phyloP scores from a whole-genome alignment of 2,329 filamentous ascomycete genomes.

The Cercospora brassicicola region DNA sequence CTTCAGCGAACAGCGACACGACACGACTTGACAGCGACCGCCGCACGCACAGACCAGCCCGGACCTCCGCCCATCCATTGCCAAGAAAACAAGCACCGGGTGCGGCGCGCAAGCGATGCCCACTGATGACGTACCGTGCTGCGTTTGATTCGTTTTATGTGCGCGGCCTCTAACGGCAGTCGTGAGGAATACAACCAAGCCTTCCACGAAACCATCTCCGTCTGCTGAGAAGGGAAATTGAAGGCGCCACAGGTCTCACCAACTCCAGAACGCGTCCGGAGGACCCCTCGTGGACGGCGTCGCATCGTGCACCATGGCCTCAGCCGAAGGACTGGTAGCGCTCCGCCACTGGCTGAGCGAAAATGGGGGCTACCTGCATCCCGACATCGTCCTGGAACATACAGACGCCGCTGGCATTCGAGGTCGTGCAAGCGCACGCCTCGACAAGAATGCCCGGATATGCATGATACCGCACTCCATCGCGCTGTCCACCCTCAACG shows the following conservation, averaged over 20 bases:
- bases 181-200: conserved; percentile 3
- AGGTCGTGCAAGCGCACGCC: conserved; percentile 25
- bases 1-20: no score
- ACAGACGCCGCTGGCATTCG: conserved; percentile 34
- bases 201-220: background rate
- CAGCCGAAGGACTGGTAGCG: conserved; percentile 19
- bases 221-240: background rate
- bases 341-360: conserved; percentile 37
- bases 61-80: background rate
- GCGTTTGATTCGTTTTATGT: background rate
- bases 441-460: conserved; percentile 28
- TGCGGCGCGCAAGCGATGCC: background rate
- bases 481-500: conserved; percentile 41
- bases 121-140: background rate
- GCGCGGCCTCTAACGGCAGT: background rate
- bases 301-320: conserved; percentile 8
- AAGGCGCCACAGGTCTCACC: background rate
- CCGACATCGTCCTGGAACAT: conserved; percentile 29
- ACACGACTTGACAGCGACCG: background rate
- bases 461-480: conserved; percentile 37
- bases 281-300: background rate
- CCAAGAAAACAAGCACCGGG: background rate
- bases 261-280: background rate
- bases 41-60: background rate
- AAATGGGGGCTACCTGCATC: conserved; percentile 37